phyloP scores from a whole-genome alignment of 1,139 yeast genomes.

The Arxiozyma telluris region DNA sequence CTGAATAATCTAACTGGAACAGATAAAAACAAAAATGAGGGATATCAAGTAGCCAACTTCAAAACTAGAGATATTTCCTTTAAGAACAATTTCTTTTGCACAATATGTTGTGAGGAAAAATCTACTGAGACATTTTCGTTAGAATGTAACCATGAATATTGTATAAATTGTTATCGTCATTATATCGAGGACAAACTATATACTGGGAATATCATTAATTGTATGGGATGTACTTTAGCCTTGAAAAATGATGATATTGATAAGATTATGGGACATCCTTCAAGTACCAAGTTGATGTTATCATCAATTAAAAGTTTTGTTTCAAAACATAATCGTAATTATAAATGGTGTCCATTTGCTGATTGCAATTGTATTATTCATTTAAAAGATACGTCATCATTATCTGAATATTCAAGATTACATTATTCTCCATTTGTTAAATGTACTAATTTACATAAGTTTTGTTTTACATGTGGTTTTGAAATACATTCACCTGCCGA shows the following conservation, averaged over 20 bases:
- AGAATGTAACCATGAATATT: constrained; percentile 62
- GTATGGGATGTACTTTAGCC: constrained; percentile 47
- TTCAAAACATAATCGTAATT: constrained; percentile 42
- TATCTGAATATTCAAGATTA: constrained; percentile 27
- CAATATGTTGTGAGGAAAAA: constrained; percentile 60
- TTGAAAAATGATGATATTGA: constrained; percentile 31
- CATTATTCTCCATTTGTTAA: constrained; percentile 53
- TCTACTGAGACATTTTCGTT: constrained; percentile 40
- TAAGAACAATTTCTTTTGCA: constrained; percentile 40
- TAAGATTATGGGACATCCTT: constrained; percentile 29
- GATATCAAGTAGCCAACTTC: neutral
- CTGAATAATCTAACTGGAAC: neutral
- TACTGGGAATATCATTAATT: constrained; percentile 52
- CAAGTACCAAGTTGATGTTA: constrained; percentile 26
- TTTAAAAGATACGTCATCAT: constrained; percentile 32
- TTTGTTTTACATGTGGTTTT: constrained; percentile 69
- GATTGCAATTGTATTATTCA: constrained; percentile 64
- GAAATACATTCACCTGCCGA: constrained; percentile 83
- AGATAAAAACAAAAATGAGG: neutral
- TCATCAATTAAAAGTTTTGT: constrained; percentile 43
- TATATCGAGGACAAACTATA: constrained; percentile 46
- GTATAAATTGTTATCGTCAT: constrained; percentile 55
- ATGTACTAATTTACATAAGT: constrained; percentile 60
- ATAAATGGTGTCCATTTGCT: constrained; percentile 78
- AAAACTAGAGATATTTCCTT: constrained; percentile 11